Percentiles rank a stretch among this genome's conserved stretches.
Evolutionary conservation across 1,284 basidiomycete genomes (phyloP).

Genomic region (Sporisorium sorghi): DNA sequence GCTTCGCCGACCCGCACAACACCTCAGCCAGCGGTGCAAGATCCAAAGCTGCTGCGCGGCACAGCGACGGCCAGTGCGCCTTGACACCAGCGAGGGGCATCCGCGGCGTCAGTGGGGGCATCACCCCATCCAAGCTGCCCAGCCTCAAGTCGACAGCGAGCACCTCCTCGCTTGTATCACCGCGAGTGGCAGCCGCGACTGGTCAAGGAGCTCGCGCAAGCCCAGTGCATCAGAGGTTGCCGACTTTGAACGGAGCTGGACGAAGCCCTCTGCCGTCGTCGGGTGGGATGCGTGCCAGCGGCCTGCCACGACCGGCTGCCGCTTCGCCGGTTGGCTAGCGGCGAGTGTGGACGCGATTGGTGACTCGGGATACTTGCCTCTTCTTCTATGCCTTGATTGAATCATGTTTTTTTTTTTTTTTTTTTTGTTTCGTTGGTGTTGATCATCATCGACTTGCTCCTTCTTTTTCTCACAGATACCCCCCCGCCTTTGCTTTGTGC

Average conservation of each 20-base stretch:
- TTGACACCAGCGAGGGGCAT: conserved; percentile 18
- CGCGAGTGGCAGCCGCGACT: neutral
- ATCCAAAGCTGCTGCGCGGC: neutral
- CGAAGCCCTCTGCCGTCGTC: conserved; percentile 5
- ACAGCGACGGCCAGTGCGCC: conserved; percentile 12
- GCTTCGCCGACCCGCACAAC: neutral
- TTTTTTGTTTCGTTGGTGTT: neutral
- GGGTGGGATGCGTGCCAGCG: neutral
- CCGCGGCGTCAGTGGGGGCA: conserved; percentile 13
- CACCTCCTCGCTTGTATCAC: conserved; percentile 13
- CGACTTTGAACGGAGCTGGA: neutral
- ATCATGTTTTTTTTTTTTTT: neutral
- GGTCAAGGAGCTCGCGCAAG: neutral
- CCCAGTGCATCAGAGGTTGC: conserved; percentile 4
- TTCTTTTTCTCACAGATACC: conserved; percentile 16
- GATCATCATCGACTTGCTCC: neutral
- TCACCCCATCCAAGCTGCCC: conserved; percentile 42
- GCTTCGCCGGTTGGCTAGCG: neutral
- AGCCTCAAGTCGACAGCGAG: conserved; percentile 23
- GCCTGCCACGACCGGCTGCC: conserved; percentile 10
- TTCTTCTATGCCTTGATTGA: too few relatives aligned
- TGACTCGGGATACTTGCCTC: too few relatives aligned
- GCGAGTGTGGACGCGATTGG: too few relatives aligned
- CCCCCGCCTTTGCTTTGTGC: conserved; percentile 18
- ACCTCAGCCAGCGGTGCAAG: neutral